Conservation (phyloP, 176 grass and related monocot genomes). For the Rhynchospora pubera region DNA sequence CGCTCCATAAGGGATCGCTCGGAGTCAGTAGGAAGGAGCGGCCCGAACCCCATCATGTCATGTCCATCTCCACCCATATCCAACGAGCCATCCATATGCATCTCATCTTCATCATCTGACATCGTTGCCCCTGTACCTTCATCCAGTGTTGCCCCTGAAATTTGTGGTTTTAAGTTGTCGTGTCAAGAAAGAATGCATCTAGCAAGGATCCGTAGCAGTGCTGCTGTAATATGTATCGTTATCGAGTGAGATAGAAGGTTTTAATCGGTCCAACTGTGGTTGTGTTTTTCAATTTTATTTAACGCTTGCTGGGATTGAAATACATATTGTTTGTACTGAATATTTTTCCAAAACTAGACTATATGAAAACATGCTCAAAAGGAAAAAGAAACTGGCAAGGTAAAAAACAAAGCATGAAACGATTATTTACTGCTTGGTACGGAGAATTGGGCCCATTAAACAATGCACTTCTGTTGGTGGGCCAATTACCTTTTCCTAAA, state of each 20-base stretch:
- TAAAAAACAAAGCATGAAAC: not conserved
- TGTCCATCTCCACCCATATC: slow-evolving; percentile 73
- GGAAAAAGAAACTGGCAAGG: not conserved
- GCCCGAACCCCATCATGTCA: slow-evolving; percentile 97
- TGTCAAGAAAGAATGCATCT: not conserved
- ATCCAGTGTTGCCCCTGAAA: slow-evolving; percentile 58
- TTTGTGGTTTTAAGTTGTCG: not conserved
- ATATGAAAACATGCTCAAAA: not conserved
- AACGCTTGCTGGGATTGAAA: too few relatives aligned
- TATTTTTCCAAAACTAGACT: slow-evolving; percentile 18
- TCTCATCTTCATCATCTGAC: slow-evolving; percentile 96
- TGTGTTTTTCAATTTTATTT: too few relatives aligned
- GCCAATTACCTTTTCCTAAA: not conserved
- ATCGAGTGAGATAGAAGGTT: too few relatives aligned
- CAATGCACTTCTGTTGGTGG: not conserved
- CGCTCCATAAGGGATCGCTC: slow-evolving; percentile 97
- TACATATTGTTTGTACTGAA: not conserved
- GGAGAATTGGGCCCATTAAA: not conserved
- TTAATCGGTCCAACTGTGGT: too few relatives aligned
- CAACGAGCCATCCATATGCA: slow-evolving; percentile 34
- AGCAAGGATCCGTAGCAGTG: too few relatives aligned
- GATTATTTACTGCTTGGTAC: not conserved
- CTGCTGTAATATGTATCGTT: too few relatives aligned
- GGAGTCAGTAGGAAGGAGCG: slow-evolving; percentile 73
- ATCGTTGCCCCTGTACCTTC: slow-evolving; percentile 85